A percentile compares a stretch with the other conserved stretches of the same genome.
Evolutionary conservation across 73 alveolate genomes (phyloP).

Genomic region (Tetrahymena malaccensis): DNA sequence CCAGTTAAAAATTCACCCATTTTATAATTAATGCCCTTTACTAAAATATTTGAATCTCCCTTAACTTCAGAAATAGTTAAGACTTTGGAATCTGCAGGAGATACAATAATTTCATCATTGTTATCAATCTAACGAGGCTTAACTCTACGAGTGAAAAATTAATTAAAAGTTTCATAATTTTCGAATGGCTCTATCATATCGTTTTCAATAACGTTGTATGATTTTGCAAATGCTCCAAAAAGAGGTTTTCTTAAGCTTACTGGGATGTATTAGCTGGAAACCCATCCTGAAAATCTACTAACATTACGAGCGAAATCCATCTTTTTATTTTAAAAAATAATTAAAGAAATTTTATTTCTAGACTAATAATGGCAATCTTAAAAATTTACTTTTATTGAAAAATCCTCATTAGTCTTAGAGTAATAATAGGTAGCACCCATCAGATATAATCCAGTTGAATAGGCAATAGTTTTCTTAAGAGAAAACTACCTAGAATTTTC

Average conservation of each 20-base stretch:
- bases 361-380: too few species aligned
- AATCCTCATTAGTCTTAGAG: neutral
- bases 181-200: constrained; percentile 39
- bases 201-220: constrained; percentile 41
- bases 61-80: constrained; percentile 34
- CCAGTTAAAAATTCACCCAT: constrained; percentile 58
- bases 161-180: constrained; percentile 26
- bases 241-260: constrained; percentile 14
- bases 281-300: constrained; percentile 5
- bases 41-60: constrained; percentile 30
- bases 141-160: constrained; percentile 44
- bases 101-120: neutral
- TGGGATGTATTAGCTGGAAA: constrained; percentile 13
- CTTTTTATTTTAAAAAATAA: neutral
- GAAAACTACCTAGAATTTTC: neutral
- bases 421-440: neutral
- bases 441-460: neutral
- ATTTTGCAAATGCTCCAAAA: constrained; percentile 40
- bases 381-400: neutral
- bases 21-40: constrained; percentile 40
- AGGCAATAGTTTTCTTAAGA: neutral
- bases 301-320: neutral
- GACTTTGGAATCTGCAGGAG: constrained; percentile 59
- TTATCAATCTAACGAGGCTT: constrained; percentile 23
- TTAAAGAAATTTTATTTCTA: too few species aligned